Evolutionary conservation across 2,329 filamentous ascomycete genomes (phyloP).

Genomic region (Fusarium oxysporum): DNA sequence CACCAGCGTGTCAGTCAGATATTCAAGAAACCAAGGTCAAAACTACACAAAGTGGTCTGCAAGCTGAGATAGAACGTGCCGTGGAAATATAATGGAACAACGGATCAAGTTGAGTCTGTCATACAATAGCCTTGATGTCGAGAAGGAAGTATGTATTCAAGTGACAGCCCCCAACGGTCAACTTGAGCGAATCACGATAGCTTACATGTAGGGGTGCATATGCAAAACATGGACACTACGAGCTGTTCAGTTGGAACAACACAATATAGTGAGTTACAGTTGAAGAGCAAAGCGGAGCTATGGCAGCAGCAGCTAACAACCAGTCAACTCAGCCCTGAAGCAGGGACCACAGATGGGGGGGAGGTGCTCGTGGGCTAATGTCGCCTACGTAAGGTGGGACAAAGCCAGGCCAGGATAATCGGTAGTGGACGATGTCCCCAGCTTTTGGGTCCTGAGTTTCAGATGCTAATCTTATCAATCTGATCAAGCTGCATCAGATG

Average conservation of each 20-base stretch:
- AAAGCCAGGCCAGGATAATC: conserved; percentile 18
- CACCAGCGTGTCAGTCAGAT: not conserved
- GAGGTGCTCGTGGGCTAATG: conserved; percentile 22
- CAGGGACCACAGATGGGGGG: conserved; percentile 1
- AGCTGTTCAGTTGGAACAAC: not conserved
- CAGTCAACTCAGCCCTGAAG: not conserved
- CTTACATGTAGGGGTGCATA: not conserved
- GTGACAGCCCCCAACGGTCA: not conserved
- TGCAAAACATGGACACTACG: not conserved
- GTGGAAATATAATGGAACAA: not conserved
- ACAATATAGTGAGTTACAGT: not conserved
- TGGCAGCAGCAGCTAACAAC: not conserved
- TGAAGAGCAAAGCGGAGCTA: not conserved
- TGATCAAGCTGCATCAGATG: conserved; percentile 44
- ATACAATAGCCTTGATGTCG: not conserved
- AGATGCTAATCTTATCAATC: conserved; percentile 47
- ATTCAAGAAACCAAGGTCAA: not conserved
- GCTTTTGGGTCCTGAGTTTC: conserved; percentile 20
- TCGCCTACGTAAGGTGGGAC: conserved; percentile 23
- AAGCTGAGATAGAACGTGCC: not conserved
- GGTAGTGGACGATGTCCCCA: conserved; percentile 26
- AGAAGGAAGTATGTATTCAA: not conserved
- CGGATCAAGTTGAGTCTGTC: not conserved
- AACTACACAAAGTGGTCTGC: not conserved
- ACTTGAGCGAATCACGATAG: not conserved